These are phyloP conservation scores for Mycena olivaceomarginata DNA, from an alignment of 768 basidiomycete genomes.

Conservation along the genomic window DNA sequence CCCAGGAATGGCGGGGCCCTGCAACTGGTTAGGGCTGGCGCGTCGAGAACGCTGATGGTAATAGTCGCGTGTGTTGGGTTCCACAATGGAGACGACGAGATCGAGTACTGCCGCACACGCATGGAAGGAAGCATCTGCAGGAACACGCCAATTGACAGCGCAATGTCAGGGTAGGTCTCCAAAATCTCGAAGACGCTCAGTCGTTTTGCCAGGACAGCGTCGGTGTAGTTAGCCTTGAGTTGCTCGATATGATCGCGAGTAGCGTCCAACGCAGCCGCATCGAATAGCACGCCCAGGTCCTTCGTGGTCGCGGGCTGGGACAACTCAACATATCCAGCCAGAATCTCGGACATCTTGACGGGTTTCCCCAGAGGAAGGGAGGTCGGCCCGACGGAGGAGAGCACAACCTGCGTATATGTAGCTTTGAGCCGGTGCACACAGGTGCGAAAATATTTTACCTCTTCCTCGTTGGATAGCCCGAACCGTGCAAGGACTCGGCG, in stretches of 20 bases:
- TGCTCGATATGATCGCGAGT: background rate
- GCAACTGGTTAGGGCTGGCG: background rate
- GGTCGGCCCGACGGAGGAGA: slow-evolving; percentile 30
- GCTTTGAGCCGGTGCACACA: too few species aligned
- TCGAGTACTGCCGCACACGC: slow-evolving; percentile 11
- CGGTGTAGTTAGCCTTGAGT: background rate
- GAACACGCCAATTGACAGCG: background rate
- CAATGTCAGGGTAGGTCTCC: background rate
- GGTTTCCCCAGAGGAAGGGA: background rate
- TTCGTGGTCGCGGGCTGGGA: background rate
- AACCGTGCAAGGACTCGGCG: slow-evolving; percentile 61
- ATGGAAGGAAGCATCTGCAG: slow-evolving; percentile 1
- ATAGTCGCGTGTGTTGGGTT: background rate
- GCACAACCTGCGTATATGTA: slow-evolving; percentile 50
- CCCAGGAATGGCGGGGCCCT: background rate
- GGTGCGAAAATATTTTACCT: slow-evolving; percentile 47
- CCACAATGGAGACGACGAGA: slow-evolving; percentile 13
- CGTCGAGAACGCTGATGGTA: background rate
- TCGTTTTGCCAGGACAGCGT: background rate
- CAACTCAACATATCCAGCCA: background rate
- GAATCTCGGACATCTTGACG: background rate
- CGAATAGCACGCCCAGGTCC: background rate
- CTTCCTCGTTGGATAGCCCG: slow-evolving; percentile 59
- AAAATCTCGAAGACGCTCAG: background rate
- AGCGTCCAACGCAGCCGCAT: background rate